Evolutionary conservation across 768 basidiomycete genomes (phyloP), one percentile per base, ranked within the genome.

Genomic region (Phylloporus scabripes): DNA sequence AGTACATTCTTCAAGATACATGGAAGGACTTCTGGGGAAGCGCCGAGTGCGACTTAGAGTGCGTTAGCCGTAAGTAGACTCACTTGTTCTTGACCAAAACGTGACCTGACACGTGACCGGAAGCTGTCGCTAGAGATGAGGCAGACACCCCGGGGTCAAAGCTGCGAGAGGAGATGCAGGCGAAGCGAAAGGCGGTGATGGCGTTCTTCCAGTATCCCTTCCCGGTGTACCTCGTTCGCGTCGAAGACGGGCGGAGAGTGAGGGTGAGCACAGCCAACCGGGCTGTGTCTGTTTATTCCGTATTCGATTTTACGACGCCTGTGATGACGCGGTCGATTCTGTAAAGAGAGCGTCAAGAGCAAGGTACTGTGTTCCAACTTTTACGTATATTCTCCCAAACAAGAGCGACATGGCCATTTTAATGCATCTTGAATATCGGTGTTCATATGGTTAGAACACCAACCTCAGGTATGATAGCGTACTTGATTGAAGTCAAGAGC

Each of bases 151-250:
- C 48, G 1, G 50, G 50, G 12, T 37, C 39, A 28, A 55, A 49
- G 20, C 34, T 60, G 24, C 52, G 31, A 34, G 21, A 49, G 10
- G 51, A 49, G 20, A 52, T 59, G 42, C 23, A 52, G 40, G 32
- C 14, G 20, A 61, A 62, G 42, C 60, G 55, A 15, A 56, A 37
- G 3, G 49, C 54, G 20, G 60, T 61, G 26, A 6, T 53, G 37
- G 21, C 1, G 18, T 62, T 59, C 34, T 59, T 62, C 31, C n/a
- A 42, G 12, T 18, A 20, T 7, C 23, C 26, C 0, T 64, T 62
- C 24, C 52, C 57, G 17, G 54, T 50, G 38, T 64, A 46, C 14
- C 21, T 62, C 39, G 24, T 64, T 3, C 60, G 28, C 14, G 53
- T 49, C 34, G 34, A 42, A 45, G 56, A 50, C 4, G 46, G 37